These are phyloP conservation scores for Xylaria sp. DNA, from an alignment of 2,329 filamentous ascomycete genomes.

Conservation along the genomic window DNA sequence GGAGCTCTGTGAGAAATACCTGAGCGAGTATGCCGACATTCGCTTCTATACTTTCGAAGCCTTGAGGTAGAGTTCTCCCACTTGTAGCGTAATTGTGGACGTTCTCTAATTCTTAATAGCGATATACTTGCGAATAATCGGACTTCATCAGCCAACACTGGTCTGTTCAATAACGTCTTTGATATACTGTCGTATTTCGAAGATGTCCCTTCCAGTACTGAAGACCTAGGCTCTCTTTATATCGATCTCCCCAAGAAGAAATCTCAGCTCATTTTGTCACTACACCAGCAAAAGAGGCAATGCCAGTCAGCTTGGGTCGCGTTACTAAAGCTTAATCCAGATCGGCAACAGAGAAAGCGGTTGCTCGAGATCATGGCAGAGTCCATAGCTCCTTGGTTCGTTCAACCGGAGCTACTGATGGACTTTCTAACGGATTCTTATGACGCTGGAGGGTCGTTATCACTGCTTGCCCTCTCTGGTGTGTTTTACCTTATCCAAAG, in stretches of 20 bases:
- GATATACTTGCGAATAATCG: conserved; percentile 48
- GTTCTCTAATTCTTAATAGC: conserved; percentile 31
- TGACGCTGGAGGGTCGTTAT: conserved; percentile 84
- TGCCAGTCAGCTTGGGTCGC: conserved; percentile 90
- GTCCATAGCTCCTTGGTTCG: conserved; percentile 89
- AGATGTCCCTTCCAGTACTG: conserved; percentile 72
- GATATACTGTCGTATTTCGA: conserved; percentile 74
- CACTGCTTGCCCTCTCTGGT: conserved; percentile 87
- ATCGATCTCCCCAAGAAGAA: conserved; percentile 71
- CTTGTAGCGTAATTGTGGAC: too few relatives aligned
- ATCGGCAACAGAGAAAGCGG: conserved; percentile 79
- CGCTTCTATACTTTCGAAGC: conserved; percentile 83
- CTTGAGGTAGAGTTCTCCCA: conserved; percentile 65
- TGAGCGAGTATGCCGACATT: conserved; percentile 84
- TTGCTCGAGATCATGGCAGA: conserved; percentile 79
- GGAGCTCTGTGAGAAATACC: conserved; percentile 81
- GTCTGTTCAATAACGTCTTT: conserved; percentile 66
- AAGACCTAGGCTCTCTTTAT: conserved; percentile 77
- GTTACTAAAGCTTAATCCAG: conserved; percentile 74
- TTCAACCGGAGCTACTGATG: conserved; percentile 86
- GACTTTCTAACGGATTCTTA: conserved; percentile 98
- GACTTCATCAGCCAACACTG: conserved; percentile 43
- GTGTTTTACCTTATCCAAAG: conserved; percentile 95
- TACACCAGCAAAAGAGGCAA: conserved; percentile 77
- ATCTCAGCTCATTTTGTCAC: conserved; percentile 71